Base-by-base conservation (phyloP, 495 filamentous ascomycete species). In the Extremus antarcticus region DNA sequence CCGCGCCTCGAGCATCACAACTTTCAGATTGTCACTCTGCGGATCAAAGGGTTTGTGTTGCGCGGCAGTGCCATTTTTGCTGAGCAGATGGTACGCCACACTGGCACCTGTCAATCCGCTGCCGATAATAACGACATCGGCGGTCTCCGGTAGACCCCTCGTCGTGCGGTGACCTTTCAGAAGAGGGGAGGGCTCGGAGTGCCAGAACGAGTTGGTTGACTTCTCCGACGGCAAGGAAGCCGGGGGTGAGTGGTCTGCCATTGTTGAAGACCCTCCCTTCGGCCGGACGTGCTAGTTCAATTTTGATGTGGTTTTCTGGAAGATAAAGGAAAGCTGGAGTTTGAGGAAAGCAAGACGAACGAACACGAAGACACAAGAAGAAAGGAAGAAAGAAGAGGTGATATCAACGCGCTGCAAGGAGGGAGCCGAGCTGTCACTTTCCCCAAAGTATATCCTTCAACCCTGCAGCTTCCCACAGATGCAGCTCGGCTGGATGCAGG, bases 1-100 rank as follows among this genome's bases (percentile, higher is more conserved):
- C 48, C 87, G 75, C 3, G 87, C 87, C 67, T 94, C 88, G 1
- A 94, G 71, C 75, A 92, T 82, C 0, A 88, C 74, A 0, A 90
- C 66, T 9, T 69, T 74, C 49, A 69, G 57, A 1, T 58, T 66
- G 25, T 13, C 22, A 9, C 2, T 45, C 2, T 35, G 20, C 9
- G 47, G 21, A 32, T 21, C 53, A 13, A 35, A 35, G 29, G 7
- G 13, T 35, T 35, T 13, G 29, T 35, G 29, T 17, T 43, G 40
- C 21, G 1, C 63, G 50, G 60, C 57, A 57, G 65, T 53, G 47
- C 65, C 66, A 52, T 71, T 66, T 57, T 20, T 13, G 38, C 77
- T 69, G 40, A 75, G 62, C 4, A 94, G 67, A 35, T 81, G 83
- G 16, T 77, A 71, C 1, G 86, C 85, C 1, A 82, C 81, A 20